Conservation (phyloP, 2,329 filamentous ascomycete genomes). For the Aspergillus sp. region DNA sequence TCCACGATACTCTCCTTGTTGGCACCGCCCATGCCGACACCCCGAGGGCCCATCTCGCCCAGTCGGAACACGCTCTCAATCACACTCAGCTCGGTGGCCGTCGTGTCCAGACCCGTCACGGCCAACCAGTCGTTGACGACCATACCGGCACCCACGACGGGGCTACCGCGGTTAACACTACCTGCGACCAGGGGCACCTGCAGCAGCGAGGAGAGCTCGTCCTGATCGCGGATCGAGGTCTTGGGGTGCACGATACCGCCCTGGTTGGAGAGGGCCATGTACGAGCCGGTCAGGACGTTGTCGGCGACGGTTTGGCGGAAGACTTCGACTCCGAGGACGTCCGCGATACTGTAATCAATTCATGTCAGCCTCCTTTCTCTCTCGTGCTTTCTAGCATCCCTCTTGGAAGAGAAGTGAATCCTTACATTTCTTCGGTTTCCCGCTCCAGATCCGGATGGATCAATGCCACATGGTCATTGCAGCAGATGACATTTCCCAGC, state of each 20-base stretch:
- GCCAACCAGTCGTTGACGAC: slow-evolving; percentile 98
- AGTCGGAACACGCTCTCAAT: slow-evolving; percentile 95
- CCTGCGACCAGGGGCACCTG: slow-evolving; percentile 96
- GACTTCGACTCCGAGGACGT: slow-evolving; percentile 69
- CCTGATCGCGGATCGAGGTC: slow-evolving; percentile 95
- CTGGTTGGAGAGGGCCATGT: slow-evolving; percentile 95
- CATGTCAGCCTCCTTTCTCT: background rate
- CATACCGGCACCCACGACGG: slow-evolving; percentile 95
- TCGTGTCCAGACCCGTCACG: slow-evolving; percentile 89
- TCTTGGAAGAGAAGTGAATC: background rate
- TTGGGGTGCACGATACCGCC: slow-evolving; percentile 97
- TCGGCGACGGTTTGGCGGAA: slow-evolving; percentile 86
- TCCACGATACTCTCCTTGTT: slow-evolving; percentile 99
- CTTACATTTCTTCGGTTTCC: slow-evolving; percentile 89
- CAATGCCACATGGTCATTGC: slow-evolving; percentile 94
- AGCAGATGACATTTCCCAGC: slow-evolving; percentile 93
- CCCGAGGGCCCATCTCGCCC: slow-evolving; percentile 72
- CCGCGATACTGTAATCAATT: slow-evolving; percentile 63
- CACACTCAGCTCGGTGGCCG: slow-evolving; percentile 94
- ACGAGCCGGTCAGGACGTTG: slow-evolving; percentile 93
- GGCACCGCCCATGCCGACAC: slow-evolving; percentile 52
- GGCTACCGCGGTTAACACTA: slow-evolving; percentile 86
- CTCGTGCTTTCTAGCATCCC: background rate
- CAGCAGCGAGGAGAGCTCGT: slow-evolving; percentile 88
- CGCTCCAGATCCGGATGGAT: slow-evolving; percentile 95